Evolutionary conservation across 257 asterid genomes (phyloP).

Genomic region (Ligustrum vulgare): DNA sequence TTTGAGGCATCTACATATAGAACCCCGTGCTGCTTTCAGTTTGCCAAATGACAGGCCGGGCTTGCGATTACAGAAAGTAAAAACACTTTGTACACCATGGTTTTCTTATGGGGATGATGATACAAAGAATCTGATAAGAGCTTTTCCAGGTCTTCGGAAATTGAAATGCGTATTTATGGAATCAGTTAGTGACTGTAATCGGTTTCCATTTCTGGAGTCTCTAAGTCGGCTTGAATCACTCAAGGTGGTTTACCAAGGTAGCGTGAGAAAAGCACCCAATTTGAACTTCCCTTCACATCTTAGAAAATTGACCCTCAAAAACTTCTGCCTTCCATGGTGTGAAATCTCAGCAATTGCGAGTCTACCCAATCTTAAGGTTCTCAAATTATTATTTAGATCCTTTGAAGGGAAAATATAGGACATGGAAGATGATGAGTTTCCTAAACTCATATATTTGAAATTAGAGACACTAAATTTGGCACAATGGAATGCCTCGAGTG

Average conservation of each 20-base stretch:
- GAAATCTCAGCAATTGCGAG: background rate
- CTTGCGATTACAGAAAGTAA: background rate
- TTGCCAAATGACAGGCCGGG: background rate
- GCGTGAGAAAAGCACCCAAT: background rate
- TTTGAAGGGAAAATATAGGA: constrained; percentile 11
- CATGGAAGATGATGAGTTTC: constrained; percentile 15
- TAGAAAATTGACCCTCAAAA: constrained; percentile 13
- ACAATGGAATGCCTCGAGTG: constrained; percentile 7
- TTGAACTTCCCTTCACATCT: constrained; percentile 14
- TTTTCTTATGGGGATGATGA: background rate
- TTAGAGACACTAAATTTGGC: constrained; percentile 1
- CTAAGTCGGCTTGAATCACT: constrained; percentile 10
- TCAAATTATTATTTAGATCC: constrained; percentile 12
- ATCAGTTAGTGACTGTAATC: background rate
- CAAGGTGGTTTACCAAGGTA: background rate
- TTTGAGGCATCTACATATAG: constrained; percentile 23
- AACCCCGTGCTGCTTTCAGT: background rate
- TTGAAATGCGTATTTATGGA: background rate
- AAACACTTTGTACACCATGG: background rate
- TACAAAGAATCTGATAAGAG: background rate
- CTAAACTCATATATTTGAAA: constrained; percentile 18
- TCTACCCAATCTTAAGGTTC: constrained; percentile 17
- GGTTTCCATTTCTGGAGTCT: background rate
- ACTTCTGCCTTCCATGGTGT: constrained; percentile 16
- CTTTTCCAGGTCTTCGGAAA: constrained; percentile 8